Evolutionary conservation across 495 filamentous ascomycete species (phyloP).

Genomic region (Achaetomiella virescens): DNA sequence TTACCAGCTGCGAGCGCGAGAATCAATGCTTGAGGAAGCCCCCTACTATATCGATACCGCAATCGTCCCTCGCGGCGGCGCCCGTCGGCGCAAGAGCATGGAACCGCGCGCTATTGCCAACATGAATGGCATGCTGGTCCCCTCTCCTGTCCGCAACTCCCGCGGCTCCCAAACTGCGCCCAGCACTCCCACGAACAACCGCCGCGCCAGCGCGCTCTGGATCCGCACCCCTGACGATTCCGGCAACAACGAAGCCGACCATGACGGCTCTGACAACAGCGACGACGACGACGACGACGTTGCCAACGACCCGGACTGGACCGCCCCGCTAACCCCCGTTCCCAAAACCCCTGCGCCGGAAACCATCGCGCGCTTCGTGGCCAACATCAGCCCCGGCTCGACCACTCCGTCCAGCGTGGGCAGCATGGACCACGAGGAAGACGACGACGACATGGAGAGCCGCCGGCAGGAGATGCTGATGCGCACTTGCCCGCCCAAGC

Average conservation of each 20-base stretch:
- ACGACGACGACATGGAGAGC: conserved; percentile 13
- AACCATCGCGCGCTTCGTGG: conserved; percentile 36
- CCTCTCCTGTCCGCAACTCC: conserved; percentile 34
- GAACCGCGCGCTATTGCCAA: conserved; percentile 75
- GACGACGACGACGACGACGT: conserved; percentile 34
- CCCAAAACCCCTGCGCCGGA: conserved; percentile 51
- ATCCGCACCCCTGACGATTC: conserved; percentile 32
- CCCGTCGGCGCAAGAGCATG: conserved; percentile 83
- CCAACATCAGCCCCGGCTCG: conserved; percentile 34
- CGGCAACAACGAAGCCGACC: neutral
- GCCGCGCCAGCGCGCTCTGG: conserved; percentile 49
- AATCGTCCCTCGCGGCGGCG: conserved; percentile 67
- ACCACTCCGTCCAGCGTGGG: conserved; percentile 13
- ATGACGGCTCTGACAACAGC: conserved; percentile 31
- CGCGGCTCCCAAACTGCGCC: conserved; percentile 39
- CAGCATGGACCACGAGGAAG: conserved; percentile 9
- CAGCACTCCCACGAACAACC: conserved; percentile 36
- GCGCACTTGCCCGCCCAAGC: conserved; percentile 69
- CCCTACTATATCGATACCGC: conserved; percentile 67
- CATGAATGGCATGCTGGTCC: conserved; percentile 57
- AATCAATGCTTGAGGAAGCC: conserved; percentile 64
- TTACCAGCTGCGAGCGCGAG: conserved; percentile 66
- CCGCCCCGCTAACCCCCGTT: conserved; percentile 41
- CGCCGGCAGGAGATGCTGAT: conserved; percentile 53
- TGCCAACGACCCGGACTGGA: conserved; percentile 14